Evolutionary conservation across 2,329 filamentous ascomycete species (phyloP).

Genomic region (Phialophora chinensis): DNA sequence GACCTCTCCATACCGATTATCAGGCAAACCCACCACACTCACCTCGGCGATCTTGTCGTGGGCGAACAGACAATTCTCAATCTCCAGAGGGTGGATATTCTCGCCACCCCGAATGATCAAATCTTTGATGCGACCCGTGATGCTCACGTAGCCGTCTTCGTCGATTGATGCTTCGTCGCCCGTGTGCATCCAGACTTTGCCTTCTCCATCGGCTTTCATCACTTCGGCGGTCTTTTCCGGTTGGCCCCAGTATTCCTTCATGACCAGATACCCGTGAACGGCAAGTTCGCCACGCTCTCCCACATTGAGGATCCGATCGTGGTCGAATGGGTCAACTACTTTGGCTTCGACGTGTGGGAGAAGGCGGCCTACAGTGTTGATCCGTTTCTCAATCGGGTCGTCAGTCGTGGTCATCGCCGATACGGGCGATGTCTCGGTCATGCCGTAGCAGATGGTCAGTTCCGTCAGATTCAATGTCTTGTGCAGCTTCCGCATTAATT

Average conservation of each 20-base stretch:
- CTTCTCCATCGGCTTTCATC: conserved; percentile 51
- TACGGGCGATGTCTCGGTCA: conserved; percentile 83
- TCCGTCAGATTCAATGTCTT: conserved; percentile 75
- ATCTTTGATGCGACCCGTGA: conserved; percentile 74
- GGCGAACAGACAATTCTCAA: conserved; percentile 84
- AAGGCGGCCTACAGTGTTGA: conserved; percentile 76
- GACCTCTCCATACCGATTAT: conserved; percentile 81
- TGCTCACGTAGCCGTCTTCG: conserved; percentile 76
- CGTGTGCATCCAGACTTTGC: conserved; percentile 82
- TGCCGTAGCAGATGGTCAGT: conserved; percentile 92
- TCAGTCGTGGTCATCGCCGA: conserved; percentile 78
- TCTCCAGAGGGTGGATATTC: conserved; percentile 92
- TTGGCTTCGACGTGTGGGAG: conserved; percentile 84
- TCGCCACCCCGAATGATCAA: conserved; percentile 93
- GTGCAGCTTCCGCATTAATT: conserved; percentile 70
- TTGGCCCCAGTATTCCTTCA: conserved; percentile 91
- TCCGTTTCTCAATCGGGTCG: conserved; percentile 75
- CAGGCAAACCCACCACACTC: conserved; percentile 81
- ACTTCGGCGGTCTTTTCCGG: conserved; percentile 71
- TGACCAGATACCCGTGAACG: conserved; percentile 82
- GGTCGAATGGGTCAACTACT: conserved; percentile 77
- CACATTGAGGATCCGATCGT: conserved; percentile 63
- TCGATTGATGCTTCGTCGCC: conserved; percentile 90
- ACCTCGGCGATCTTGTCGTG: conserved; percentile 74
- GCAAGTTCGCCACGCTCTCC: conserved; percentile 79